phyloP scores from a whole-genome alignment of 2,329 filamentous ascomycete genomes.

The Parastagonospora nodorum region DNA sequence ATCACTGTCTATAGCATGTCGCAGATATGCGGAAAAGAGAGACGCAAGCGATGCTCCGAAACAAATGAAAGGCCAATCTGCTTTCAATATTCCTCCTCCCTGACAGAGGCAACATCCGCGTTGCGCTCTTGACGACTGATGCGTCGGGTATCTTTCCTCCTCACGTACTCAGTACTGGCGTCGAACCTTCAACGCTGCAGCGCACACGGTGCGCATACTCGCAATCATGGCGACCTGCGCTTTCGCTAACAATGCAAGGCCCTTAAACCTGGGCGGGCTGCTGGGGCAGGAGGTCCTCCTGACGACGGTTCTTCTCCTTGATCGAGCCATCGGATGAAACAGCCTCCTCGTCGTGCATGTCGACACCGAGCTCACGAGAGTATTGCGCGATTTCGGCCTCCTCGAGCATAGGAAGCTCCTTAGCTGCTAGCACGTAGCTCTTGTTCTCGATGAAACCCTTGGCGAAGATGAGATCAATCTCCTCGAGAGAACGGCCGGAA shows the following conservation, averaged over 20 bases:
- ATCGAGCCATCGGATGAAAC: constrained; percentile 27
- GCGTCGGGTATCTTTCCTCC: constrained; percentile 34
- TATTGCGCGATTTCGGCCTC: constrained; percentile 42
- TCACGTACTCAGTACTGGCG: constrained; percentile 9
- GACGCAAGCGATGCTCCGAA: background rate
- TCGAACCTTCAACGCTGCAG: constrained; percentile 19
- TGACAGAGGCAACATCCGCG: constrained; percentile 9
- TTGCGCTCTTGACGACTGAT: constrained; percentile 20
- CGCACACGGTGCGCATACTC: constrained; percentile 17
- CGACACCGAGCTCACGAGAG: constrained; percentile 41
- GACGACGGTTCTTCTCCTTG: constrained; percentile 30
- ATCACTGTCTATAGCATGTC: constrained; percentile 7
- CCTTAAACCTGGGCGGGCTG: constrained; percentile 14
- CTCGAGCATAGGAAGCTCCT: constrained; percentile 42
- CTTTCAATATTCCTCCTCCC: background rate
- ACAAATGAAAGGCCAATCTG: background rate
- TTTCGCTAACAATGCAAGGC: background rate
- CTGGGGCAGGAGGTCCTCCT: constrained; percentile 26
- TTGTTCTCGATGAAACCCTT: constrained; percentile 44
- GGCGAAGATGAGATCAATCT: constrained; percentile 58
- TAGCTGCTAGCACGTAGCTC: constrained; percentile 44
- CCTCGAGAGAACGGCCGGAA: constrained; percentile 54
- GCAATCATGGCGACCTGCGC: constrained; percentile 21
- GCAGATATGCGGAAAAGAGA: constrained; percentile 2
- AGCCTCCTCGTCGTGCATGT: constrained; percentile 38